phyloP scores from a whole-genome alignment of 495 filamentous ascomycete genomes.

The Lineolata rhizophorae region DNA sequence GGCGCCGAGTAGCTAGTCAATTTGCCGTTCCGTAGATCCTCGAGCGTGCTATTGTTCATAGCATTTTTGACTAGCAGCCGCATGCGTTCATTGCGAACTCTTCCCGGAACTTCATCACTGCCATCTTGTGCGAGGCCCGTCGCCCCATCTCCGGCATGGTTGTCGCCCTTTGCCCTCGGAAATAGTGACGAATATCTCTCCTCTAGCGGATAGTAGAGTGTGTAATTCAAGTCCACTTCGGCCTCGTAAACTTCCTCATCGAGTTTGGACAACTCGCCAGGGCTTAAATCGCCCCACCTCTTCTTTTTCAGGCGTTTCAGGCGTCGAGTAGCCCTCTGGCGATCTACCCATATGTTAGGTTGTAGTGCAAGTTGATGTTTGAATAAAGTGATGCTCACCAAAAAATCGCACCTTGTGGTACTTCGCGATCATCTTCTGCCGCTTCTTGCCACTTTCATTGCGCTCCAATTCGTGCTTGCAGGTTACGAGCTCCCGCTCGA shows the following conservation, averaged over 20 bases:
- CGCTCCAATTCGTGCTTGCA: constrained; percentile 49
- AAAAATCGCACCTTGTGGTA: constrained; percentile 94
- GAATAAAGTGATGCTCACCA: constrained; percentile 38
- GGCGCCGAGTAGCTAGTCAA: too few relatives aligned
- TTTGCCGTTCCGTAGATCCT: too few relatives aligned
- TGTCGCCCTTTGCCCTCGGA: constrained; percentile 18
- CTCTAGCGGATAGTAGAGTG: constrained; percentile 56
- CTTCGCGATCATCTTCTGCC: constrained; percentile 53
- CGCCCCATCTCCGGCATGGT: too few relatives aligned
- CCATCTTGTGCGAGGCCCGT: too few relatives aligned
- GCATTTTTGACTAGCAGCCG: too few relatives aligned
- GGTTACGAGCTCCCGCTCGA: constrained; percentile 59
- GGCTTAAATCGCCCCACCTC: too few relatives aligned
- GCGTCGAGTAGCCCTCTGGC: constrained; percentile 59
- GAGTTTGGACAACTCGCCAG: constrained; percentile 25
- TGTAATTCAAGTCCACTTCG: constrained; percentile 65
- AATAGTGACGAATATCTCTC: constrained; percentile 68
- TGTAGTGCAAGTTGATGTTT: too few relatives aligned
- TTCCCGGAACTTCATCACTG: too few relatives aligned
- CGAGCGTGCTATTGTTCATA: too few relatives aligned
- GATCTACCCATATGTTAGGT: too few relatives aligned
- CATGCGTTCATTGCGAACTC: too few relatives aligned
- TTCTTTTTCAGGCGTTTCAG: constrained; percentile 37
- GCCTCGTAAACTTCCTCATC: constrained; percentile 32
- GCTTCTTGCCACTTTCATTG: constrained; percentile 30